Conservation (phyloP, 768 basidiomycete genomes). For the Tricholoma sp. region DNA sequence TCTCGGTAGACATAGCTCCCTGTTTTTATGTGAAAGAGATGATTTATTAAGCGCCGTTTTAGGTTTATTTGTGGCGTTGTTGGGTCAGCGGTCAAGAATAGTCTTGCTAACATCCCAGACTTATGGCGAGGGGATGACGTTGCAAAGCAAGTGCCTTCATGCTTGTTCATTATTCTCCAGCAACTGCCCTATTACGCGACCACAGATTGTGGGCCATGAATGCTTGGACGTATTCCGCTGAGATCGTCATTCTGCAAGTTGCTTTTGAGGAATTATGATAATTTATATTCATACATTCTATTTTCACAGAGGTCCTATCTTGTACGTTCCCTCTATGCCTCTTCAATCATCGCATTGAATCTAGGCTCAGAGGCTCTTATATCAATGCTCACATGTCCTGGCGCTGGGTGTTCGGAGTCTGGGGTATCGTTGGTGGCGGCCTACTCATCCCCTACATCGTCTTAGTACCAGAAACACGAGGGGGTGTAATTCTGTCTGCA, state of each 20-base stretch:
- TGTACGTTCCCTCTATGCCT: constrained; percentile 4
- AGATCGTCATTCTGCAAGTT: constrained; percentile 12
- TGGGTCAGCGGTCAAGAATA: constrained; percentile 15
- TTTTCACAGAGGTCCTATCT: constrained; percentile 11
- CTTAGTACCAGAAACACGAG: constrained; percentile 17
- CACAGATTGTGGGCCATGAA: constrained; percentile 17
- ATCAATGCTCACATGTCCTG: constrained; percentile 15
- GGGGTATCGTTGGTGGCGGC: constrained; percentile 15
- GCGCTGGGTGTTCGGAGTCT: constrained; percentile 19
- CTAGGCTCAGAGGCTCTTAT: constrained; percentile 9
- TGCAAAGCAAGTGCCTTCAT: constrained; percentile 2
- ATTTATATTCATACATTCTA: neutral
- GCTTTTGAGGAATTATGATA: neutral
- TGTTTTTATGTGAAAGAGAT: no score
- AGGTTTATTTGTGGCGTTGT: constrained; percentile 15
- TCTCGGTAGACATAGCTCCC: constrained; percentile 10
- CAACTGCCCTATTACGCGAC: neutral
- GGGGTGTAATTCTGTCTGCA: constrained; percentile 15
- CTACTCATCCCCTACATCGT: constrained; percentile 14
- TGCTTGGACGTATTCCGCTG: constrained; percentile 17
- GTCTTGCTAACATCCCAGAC: constrained; percentile 18
- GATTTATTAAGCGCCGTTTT: neutral
- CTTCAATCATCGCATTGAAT: neutral
- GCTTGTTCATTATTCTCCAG: neutral
- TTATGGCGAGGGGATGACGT: constrained; percentile 16